phyloP scores from a whole-genome alignment of 2,329 filamentous ascomycete genomes.

The Talaromyces sp. region DNA sequence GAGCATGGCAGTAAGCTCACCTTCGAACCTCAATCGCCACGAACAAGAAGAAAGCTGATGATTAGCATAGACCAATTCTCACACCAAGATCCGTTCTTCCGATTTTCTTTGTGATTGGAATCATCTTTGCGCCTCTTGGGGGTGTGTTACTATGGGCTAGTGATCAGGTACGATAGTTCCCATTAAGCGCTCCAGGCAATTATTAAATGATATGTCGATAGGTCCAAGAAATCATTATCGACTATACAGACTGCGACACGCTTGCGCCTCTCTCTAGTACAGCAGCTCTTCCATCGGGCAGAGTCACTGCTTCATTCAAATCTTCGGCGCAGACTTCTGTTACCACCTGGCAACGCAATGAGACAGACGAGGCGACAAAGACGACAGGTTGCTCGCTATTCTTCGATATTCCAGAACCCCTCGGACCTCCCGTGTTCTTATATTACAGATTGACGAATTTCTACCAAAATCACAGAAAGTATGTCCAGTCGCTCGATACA shows the following conservation, averaged over 20 bases:
- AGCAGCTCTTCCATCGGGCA: slow-evolving; percentile 28
- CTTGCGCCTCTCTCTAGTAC: slow-evolving; percentile 52
- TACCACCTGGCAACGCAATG: slow-evolving; percentile 31
- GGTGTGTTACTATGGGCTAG: slow-evolving; percentile 83
- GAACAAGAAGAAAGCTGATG: neutral
- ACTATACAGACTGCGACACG: slow-evolving; percentile 75
- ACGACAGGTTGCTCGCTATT: slow-evolving; percentile 65
- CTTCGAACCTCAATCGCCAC: neutral
- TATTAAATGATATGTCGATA: slow-evolving; percentile 34
- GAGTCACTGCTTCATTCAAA: slow-evolving; percentile 71
- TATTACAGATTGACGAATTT: slow-evolving; percentile 98
- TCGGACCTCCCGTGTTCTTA: slow-evolving; percentile 79
- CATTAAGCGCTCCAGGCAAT: neutral
- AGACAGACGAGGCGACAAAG: slow-evolving; percentile 12
- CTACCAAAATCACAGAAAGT: slow-evolving; percentile 97
- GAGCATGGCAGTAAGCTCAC: slow-evolving; percentile 86
- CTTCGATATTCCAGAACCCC: slow-evolving; percentile 74
- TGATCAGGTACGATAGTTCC: slow-evolving; percentile 58
- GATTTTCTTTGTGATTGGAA: slow-evolving; percentile 83
- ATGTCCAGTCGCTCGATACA: slow-evolving; percentile 83
- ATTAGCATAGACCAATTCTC: slow-evolving; percentile 71
- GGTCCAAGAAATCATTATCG: slow-evolving; percentile 87
- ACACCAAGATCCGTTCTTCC: slow-evolving; percentile 92
- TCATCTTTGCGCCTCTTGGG: slow-evolving; percentile 92
- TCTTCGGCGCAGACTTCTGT: slow-evolving; percentile 41